Base-by-base conservation (phyloP, 805 yeast genomes). In the Candida anglica region DNA sequence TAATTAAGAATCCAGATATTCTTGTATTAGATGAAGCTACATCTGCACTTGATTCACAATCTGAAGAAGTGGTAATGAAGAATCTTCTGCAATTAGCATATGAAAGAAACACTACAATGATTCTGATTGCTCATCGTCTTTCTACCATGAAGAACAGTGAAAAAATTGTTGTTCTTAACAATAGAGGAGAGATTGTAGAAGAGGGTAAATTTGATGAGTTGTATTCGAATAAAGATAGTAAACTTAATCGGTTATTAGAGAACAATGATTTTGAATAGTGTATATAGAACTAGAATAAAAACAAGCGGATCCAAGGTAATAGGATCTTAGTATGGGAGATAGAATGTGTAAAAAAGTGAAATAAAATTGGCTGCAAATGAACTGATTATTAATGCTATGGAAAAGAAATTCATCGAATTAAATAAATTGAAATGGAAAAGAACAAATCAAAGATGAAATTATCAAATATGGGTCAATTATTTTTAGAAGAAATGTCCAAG, bases 21-120 rank as follows among this genome's bases (percentile, higher is more conserved):
- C 63, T 91, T 38, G 77, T 91, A 20, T 62, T 91, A 38, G 98
- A 91, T 56, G 98, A 91, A 56, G 96, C 97, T 10, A 91, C 98
- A 0, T 85, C 95, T 21, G 97, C 97, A 0, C 65, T 91, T 33
- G 98, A 91, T 52, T 78, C 94, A 9, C 85, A 84, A 36, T 81
- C 89, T 46, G 98, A 91, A 52, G 81, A 83, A 46, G 75, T 86
- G 3, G 94, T 91, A 26, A 86, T 87, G 53, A 74, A 73, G 32
- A 86, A 94, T 6, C 62, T 91, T 40, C 53, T 65, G 19, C 56
- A 69, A 31, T 68, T 93, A 40, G 69, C 73, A 42, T 50, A 56
- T 17, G 68, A 76, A 15, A 77, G 81, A 11, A 60, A 75, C 23
- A 47, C 59, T 9, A 88, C 96, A 1, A 78, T 89, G 2, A 83